Percentiles rank a stretch among this genome's conserved stretches.
These are phyloP conservation scores for Primulina huaijiensis DNA, from an alignment of 257 asterid species.

Conservation along the genomic window DNA sequence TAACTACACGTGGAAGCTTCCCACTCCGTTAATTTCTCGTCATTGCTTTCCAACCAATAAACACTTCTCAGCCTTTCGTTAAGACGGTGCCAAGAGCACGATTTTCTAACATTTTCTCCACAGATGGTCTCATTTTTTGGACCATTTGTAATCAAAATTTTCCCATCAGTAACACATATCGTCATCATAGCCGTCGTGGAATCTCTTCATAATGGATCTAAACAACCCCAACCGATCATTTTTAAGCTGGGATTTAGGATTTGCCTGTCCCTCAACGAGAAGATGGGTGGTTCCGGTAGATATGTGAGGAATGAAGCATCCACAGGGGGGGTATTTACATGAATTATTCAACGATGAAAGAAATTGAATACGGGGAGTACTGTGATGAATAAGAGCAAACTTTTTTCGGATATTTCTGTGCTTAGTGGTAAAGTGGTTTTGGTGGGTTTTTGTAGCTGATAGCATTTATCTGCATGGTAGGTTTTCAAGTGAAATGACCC, in stretches of 20 bases:
- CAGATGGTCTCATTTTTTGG: neutral
- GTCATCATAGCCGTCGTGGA: neutral
- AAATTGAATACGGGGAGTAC: neutral
- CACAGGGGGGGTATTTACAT: neutral
- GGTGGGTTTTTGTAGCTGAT: neutral
- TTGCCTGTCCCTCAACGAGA: neutral
- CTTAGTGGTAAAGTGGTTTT: neutral
- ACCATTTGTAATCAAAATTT: neutral
- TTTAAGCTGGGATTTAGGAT: neutral
- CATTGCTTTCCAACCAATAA: slow-evolving; percentile 35
- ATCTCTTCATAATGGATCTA: neutral
- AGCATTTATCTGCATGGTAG: neutral
- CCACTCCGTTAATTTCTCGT: slow-evolving; percentile 36
- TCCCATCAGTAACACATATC: neutral
- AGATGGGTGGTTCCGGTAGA: neutral
- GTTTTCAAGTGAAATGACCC: neutral
- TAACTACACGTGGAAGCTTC: slow-evolving; percentile 40
- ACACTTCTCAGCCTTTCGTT: slow-evolving; percentile 37
- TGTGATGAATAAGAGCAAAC: neutral
- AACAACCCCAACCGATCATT: neutral
- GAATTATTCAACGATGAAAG: neutral
- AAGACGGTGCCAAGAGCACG: slow-evolving; percentile 30
- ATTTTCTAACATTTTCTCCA: slow-evolving; percentile 18
- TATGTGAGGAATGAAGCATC: neutral
- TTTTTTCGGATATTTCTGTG: neutral